Evolutionary conservation across 75 land plant genomes (phyloP).

Genomic region (Sequoiadendron giganteum): DNA sequence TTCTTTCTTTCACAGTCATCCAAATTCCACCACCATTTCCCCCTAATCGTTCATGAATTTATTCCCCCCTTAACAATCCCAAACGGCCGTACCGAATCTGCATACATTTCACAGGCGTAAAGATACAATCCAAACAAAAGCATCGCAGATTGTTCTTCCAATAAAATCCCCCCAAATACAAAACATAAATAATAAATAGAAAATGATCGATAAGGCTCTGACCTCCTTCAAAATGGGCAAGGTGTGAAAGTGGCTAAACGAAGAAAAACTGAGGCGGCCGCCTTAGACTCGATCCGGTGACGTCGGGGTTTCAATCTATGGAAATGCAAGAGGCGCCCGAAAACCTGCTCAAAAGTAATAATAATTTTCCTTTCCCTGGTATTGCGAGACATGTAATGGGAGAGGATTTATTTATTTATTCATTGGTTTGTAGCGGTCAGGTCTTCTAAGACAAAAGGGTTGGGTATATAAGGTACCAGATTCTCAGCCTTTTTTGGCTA

Average conservation of each 20-base stretch:
- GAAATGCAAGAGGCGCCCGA: background rate
- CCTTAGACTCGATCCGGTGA: background rate
- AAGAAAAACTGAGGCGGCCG: background rate
- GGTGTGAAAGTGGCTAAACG: background rate
- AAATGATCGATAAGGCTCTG: background rate
- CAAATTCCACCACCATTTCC: slow-evolving; percentile 12
- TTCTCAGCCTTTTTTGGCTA: too few relatives aligned
- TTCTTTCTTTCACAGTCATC: background rate
- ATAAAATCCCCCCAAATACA: background rate
- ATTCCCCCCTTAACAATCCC: background rate
- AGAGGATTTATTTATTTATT: background rate
- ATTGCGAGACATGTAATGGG: background rate
- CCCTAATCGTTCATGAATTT: background rate
- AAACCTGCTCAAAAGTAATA: background rate
- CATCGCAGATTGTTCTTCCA: background rate
- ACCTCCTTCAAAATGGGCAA: background rate
- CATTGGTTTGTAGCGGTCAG: too few relatives aligned
- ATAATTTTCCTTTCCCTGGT: background rate
- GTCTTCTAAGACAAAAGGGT: too few relatives aligned
- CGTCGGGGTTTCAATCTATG: slow-evolving; percentile 3
- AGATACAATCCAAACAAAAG: background rate
- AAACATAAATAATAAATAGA: background rate
- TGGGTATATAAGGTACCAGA: too few relatives aligned
- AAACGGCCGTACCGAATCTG: background rate
- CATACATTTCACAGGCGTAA: background rate